These are phyloP conservation scores for Suhomyces choctaworum DNA, from an alignment of 1,139 yeast genomes.

Conservation along the genomic window DNA sequence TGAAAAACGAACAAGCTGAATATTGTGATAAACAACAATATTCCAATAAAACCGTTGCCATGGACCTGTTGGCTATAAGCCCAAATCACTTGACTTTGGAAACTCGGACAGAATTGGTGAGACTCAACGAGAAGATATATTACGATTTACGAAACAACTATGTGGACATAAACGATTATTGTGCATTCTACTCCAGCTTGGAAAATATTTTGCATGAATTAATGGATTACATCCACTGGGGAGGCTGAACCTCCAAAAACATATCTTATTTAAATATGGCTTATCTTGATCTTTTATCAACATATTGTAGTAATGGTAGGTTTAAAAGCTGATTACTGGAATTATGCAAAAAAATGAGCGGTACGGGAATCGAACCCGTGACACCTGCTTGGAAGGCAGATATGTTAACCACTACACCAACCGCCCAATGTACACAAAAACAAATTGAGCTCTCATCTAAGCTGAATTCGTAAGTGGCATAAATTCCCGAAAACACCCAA, in stretches of 20 bases:
- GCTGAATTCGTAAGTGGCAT: no score
- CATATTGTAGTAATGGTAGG: no score
- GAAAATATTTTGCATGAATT: conserved; percentile 44
- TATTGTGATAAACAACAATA: no score
- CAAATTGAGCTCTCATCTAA: no score
- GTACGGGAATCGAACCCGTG: conserved; percentile 83
- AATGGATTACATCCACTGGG: conserved; percentile 35
- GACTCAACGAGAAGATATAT: conserved; percentile 41
- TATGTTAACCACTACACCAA: conserved; percentile 56
- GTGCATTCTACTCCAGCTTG: conserved; percentile 46
- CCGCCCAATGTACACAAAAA: no score
- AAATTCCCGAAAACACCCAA: no score
- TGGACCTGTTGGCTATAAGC: conserved; percentile 14
- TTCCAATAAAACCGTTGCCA: not conserved
- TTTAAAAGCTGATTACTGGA: no score
- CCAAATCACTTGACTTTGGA: conserved; percentile 13
- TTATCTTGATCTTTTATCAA: not conserved
- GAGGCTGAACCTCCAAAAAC: no score
- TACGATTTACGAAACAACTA: conserved; percentile 47
- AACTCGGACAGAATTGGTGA: conserved; percentile 28
- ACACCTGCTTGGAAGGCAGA: conserved; percentile 79
- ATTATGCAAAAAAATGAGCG: conserved; percentile 53
- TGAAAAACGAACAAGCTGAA: not conserved
- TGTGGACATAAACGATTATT: conserved; percentile 48
- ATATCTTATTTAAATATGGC: no score